A percentile compares a stretch with the other conserved stretches of the same genome.
Conservation (phyloP, 495 filamentous ascomycete genomes). For the Lasiosphaeria ovina region DNA sequence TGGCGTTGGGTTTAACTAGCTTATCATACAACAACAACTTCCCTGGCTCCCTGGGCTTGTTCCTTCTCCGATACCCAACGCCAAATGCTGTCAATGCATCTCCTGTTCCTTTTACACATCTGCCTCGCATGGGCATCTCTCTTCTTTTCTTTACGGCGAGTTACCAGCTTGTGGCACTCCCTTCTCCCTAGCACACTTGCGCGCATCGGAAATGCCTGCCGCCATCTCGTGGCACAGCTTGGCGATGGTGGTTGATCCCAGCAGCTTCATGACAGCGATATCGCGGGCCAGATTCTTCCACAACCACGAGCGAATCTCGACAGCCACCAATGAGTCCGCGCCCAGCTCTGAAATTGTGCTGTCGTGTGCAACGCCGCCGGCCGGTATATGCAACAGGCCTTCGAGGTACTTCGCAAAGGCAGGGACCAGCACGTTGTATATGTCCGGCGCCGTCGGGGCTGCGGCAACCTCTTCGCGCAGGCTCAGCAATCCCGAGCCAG, state of each 20-base stretch:
- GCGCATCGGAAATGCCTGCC: neutral
- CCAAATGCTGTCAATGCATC: too few relatives aligned
- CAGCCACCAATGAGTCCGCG: constrained; percentile 50
- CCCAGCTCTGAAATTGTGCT: constrained; percentile 36
- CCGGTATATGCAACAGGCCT: constrained; percentile 30
- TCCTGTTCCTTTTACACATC: too few relatives aligned
- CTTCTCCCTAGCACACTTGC: too few relatives aligned
- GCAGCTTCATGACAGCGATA: constrained; percentile 52
- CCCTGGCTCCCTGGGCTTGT: too few relatives aligned
- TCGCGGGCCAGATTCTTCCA: constrained; percentile 43
- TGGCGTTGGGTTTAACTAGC: too few relatives aligned
- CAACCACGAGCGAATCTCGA: constrained; percentile 48
- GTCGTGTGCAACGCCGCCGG: constrained; percentile 24
- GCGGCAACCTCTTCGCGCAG: constrained; percentile 27
- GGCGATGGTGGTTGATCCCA: constrained; percentile 40
- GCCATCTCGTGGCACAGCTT: constrained; percentile 10
- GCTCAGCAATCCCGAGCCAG: constrained; percentile 7
- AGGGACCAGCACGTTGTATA: constrained; percentile 23
- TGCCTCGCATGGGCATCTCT: too few relatives aligned
- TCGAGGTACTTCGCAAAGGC: constrained; percentile 31
- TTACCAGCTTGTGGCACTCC: too few relatives aligned
- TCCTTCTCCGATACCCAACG: too few relatives aligned
- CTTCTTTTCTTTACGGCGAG: too few relatives aligned
- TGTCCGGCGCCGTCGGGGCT: constrained; percentile 10
- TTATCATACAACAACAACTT: too few relatives aligned